These are phyloP conservation scores for Zygosaccharomyces lentus DNA, from an alignment of 805 yeast genomes.

Conservation along the genomic window DNA sequence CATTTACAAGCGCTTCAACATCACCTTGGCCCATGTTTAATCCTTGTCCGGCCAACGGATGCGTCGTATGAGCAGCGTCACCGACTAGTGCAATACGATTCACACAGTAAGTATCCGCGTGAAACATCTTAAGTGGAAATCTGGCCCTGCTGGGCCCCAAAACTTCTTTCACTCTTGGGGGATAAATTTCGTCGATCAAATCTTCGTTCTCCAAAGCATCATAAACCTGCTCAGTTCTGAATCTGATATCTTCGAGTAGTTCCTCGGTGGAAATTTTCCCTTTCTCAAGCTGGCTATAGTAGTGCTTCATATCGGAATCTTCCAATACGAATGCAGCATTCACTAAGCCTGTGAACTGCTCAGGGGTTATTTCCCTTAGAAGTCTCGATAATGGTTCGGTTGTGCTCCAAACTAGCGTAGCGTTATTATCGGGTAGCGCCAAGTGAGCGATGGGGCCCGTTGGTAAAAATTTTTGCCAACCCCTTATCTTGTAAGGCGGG, in stretches of 20 bases:
- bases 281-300: conserved; percentile 44
- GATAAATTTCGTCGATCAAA: conserved; percentile 56
- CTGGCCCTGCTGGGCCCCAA: conserved; percentile 68
- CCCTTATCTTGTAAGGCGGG: conserved; percentile 70
- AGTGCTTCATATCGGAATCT: conserved; percentile 68
- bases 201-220: conserved; percentile 35
- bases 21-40: conserved; percentile 96
- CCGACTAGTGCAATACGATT: conserved; percentile 92
- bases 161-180: conserved; percentile 60
- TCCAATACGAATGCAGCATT: conserved; percentile 85
- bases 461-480: conserved; percentile 85
- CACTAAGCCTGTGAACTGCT: conserved; percentile 61
- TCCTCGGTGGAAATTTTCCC: conserved; percentile 39
- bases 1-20: conserved; percentile 63
- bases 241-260: conserved; percentile 62
- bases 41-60: conserved; percentile 97
- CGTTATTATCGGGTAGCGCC: conserved; percentile 80
- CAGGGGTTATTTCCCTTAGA: conserved; percentile 54
- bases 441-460: conserved; percentile 91
- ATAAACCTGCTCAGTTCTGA: conserved; percentile 49
- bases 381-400: conserved; percentile 68
- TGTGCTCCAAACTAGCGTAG: conserved; percentile 93
- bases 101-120: conserved; percentile 82
- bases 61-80: conserved; percentile 97
- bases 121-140: conserved; percentile 84